These are phyloP conservation scores for Lactifluus volemus DNA, from an alignment of 768 basidiomycete genomes.

Conservation along the genomic window DNA sequence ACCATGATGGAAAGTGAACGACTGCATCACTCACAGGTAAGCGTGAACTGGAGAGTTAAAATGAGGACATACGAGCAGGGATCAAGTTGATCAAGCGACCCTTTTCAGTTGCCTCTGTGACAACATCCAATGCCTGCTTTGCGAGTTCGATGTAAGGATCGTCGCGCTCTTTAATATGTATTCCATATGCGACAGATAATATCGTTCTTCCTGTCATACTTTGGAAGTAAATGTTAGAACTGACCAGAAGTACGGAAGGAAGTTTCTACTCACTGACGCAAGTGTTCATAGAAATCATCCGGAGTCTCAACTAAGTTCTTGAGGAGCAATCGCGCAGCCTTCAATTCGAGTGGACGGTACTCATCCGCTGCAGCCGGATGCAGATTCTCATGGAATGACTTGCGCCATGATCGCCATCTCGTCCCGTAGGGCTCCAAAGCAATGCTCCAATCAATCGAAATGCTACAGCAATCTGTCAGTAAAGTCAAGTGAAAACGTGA, in stretches of 20 bases:
- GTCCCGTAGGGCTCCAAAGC: constrained; percentile 34
- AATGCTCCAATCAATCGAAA: constrained; percentile 35
- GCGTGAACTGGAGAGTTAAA: not conserved
- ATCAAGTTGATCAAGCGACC: constrained; percentile 39
- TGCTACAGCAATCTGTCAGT: constrained; percentile 24
- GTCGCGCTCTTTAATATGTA: constrained; percentile 30
- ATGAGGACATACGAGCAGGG: constrained; percentile 23
- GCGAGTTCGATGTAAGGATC: constrained; percentile 33
- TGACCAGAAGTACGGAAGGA: not conserved
- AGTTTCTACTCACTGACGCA: constrained; percentile 30
- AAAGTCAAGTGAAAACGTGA: not conserved
- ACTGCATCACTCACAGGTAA: constrained; percentile 7
- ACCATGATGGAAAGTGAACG: constrained; percentile 22
- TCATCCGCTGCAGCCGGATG: constrained; percentile 26
- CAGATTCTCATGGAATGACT: constrained; percentile 35
- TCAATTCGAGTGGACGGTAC: constrained; percentile 3
- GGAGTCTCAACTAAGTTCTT: constrained; percentile 28
- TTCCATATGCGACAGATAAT: constrained; percentile 39
- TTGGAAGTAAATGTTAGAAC: not conserved
- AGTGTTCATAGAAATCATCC: constrained; percentile 30
- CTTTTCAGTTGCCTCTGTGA: constrained; percentile 23
- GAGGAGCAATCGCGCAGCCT: constrained; percentile 26
- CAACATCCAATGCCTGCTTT: not conserved
- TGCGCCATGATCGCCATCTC: constrained; percentile 35
- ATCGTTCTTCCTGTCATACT: constrained; percentile 36